Base-by-base conservation (phyloP, 75 land plant species). In the Sequoia sempervirens region DNA sequence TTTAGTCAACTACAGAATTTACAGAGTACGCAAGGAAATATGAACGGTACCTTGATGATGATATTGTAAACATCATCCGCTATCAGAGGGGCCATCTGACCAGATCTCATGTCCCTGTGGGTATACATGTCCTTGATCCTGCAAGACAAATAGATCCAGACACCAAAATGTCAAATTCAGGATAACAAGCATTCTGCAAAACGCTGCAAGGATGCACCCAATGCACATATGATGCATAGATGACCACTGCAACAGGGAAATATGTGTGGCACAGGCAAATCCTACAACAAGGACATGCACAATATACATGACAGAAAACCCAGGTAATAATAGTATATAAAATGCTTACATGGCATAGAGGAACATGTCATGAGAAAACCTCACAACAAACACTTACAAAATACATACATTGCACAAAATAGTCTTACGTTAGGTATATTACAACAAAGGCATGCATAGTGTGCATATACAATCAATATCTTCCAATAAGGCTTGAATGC, bases 121-220 rank as follows among this genome's bases (percentile, higher is more conserved):
- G 36, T 43, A 52, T 89, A 89, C 90, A 89, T 89, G 36, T 84
- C 90, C 87, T 89, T 89, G 26, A 89, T 52, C 38, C 90, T 89
- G 90, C 34, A 83, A 41, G 47, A 30, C 13, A 11, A 38, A 23
- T 28, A 73, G 52, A 47, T 32, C 30, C 83, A 40, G 38, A 41
- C n/a, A 32, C 14, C 23, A 11, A 7, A 78, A 3, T 4, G 12
- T 45, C 47, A 41, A 78, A 40, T 9, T 1, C 45, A 75, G 38
- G 40, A 38, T 40, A 20, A 20, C 78, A 38, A 38, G 2, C n/a
- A 75, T 7, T 20, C 20, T 75, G 6, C 78, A 75, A 6, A 23
- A 40, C 8, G 2, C 4, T 18, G 14, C 36, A 18, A 11, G 20
- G 13, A 40, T 72, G 38, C 5, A 72, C 75, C 5, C 30, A 72